Evolutionary conservation across 306 rosid genomes (phyloP).

Genomic region (Notholithocarpus densiflorus): DNA sequence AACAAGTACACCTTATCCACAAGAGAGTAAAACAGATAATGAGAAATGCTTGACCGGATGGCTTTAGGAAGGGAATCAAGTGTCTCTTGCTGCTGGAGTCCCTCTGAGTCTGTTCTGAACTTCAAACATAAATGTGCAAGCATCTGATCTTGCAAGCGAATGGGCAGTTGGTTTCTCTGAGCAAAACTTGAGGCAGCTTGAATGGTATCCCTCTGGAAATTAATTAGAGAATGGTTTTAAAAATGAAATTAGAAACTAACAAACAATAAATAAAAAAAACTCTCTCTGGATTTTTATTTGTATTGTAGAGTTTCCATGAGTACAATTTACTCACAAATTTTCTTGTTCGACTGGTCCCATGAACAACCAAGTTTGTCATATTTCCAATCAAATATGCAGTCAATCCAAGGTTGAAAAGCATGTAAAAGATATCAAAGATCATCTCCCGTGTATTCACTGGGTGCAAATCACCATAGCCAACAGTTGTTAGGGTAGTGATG

Average conservation of each 20-base stretch:
- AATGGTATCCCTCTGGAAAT: slow-evolving; percentile 78
- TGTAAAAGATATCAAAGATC: slow-evolving; percentile 79
- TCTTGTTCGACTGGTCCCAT: slow-evolving; percentile 86
- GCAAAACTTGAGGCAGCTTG: slow-evolving; percentile 97
- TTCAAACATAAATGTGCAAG: slow-evolving; percentile 89
- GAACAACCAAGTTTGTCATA: slow-evolving; percentile 95
- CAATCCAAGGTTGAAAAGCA: slow-evolving; percentile 87
- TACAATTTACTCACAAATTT: slow-evolving; percentile 61
- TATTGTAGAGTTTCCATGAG: neutral
- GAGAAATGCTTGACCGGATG: slow-evolving; percentile 86
- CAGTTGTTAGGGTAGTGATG: slow-evolving; percentile 84
- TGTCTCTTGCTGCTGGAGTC: slow-evolving; percentile 92
- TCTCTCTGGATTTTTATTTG: neutral
- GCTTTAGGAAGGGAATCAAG: slow-evolving; percentile 96
- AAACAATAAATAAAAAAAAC: neutral
- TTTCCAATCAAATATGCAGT: slow-evolving; percentile 95
- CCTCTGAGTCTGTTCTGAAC: slow-evolving; percentile 90
- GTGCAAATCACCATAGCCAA: slow-evolving; percentile 92
- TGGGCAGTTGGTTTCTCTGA: slow-evolving; percentile 77
- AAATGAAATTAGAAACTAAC: neutral
- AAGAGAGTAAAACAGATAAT: slow-evolving; percentile 71
- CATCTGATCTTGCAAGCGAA: slow-evolving; percentile 88
- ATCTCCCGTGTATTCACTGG: slow-evolving; percentile 86
- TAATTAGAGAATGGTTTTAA: neutral
- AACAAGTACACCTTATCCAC: slow-evolving; percentile 81